Evolutionary conservation across 768 basidiomycete genomes (phyloP), one percentile per base, ranked within the genome.

Genomic region (Lyophyllum atratum): DNA sequence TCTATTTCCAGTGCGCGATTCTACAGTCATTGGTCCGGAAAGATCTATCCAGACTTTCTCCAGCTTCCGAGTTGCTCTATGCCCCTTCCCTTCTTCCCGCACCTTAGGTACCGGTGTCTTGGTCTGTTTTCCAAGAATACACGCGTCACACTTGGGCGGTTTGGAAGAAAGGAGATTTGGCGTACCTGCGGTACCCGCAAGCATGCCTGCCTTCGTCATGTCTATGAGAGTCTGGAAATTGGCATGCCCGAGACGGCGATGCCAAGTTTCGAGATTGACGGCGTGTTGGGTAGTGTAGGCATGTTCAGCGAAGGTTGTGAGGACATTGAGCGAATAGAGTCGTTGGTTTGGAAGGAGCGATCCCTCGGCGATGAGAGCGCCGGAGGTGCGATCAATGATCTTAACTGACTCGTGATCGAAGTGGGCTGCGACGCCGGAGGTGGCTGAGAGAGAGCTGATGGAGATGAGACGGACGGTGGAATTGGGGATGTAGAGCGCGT

Each of bases 241-340:
- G 25, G 65, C 50, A 42, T 73, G 70, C 0, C 70, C 68, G 1
- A 75, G 60, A 28, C 59, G 58, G 22, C 49, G 46, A 49, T 73
- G 71, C 72, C 69, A 73, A 3, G 65, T 69, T 14, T 66, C 58
- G 0, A 73, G 33, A 15, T 52, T 54, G 4, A 63, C 49, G 0
- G 49, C 3, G 14, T 31, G 42, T 1, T 49, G 47, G 0, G 60
- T 52, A 9, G 58, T 7, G 37, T 65, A 43, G 0, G 67, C 59
- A 19, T 67, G 68, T 0, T 67, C 64, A 1, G 58, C 51, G 1
- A 47, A 19, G n/a, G 55, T 9, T 0, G 49, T 26, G 9, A 39
- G 34, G 26, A 64, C 29, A 25, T 50, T 51, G 49, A 67, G 50
- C n/a, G 61, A 22, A 15, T 67, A 67, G 3, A 70, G 66, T 14